Evolutionary conservation across 768 basidiomycete species (phyloP), one percentile per base, ranked within the genome.

Genomic region (Gymnopilus dilepis): DNA sequence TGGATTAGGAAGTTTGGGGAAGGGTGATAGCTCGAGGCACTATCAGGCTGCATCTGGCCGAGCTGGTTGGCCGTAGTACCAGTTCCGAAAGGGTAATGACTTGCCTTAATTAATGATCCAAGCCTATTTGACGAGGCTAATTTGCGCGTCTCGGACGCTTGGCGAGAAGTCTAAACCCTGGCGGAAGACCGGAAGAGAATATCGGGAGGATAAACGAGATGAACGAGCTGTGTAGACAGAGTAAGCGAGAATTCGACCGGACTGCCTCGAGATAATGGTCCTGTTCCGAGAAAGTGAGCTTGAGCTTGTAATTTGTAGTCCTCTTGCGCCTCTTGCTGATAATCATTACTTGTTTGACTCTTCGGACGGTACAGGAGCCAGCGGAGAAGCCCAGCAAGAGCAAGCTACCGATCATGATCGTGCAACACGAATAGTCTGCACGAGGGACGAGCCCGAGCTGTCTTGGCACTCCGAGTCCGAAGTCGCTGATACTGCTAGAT

Each of bases 401-500:
- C 26, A 31, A n/a, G n/a, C 17, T 50, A 28, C 7, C 30, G 9
- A 24, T 47, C 45, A 47, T 17, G 22, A 47, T 47, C 45, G 26
- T 26, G 47, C 28, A n/a, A n/a, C n/a, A n/a, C n/a, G n/a, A n/a
- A 50, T 30, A 17, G n/a, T n/a, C 47, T 30, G 47, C n/a, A n/a
- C n/a, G n/a, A n/a, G n/a, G n/a, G n/a, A n/a, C n/a, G n/a, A n/a
- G 47, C 30, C 47, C 30, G 47, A 50, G 30, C 17, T 28, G 47
- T 50, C 47, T 50, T 50, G 47, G 47, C 47, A n/a, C n/a, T n/a
- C n/a, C n/a, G n/a, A n/a, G n/a, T 31, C 28, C 47, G 43, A 50
- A 50, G 34, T 37, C 34, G 15, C n/a, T n/a, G n/a, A n/a, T n/a
- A n/a, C n/a, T n/a, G n/a, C n/a, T 37, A 37, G 34, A 37, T 37